These are phyloP conservation scores for Bruguiera parviflora DNA, from an alignment of 345 rosid genomes.

Conservation along the genomic window DNA sequence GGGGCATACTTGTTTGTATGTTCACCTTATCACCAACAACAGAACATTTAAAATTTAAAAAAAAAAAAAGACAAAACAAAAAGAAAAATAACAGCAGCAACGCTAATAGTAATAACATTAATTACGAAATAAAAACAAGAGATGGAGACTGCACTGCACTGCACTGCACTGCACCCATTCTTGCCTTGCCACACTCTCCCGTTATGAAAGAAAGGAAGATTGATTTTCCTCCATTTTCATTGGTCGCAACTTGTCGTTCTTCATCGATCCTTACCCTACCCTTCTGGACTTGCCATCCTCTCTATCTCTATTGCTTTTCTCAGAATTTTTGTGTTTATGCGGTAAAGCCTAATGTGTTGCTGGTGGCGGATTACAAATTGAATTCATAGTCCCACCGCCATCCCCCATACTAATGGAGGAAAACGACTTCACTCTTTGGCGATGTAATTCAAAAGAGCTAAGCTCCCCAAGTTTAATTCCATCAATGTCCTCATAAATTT, in stretches of 20 bases:
- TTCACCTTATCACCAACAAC: background rate
- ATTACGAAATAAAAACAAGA: background rate
- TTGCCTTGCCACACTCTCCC: too few species aligned
- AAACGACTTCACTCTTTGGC: slow-evolving; percentile 37
- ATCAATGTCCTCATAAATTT: background rate
- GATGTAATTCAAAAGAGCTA: background rate
- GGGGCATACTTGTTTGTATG: background rate
- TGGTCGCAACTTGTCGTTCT: slow-evolving; percentile 38
- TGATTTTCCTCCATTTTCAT: slow-evolving; percentile 21
- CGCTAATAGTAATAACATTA: background rate
- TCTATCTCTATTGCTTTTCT: background rate
- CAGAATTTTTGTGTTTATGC: too few species aligned
- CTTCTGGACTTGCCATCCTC: slow-evolving; percentile 9
- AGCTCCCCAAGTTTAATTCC: slow-evolving; percentile 4
- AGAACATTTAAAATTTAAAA: too few species aligned
- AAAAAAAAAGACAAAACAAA: too few species aligned
- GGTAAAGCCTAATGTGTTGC: slow-evolving; percentile 2
- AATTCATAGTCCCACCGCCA: slow-evolving; percentile 33
- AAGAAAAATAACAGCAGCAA: too few species aligned
- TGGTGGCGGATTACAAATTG: slow-evolving; percentile 25
- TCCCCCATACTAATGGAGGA: slow-evolving; percentile 44
- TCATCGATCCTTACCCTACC: background rate
- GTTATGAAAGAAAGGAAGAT: slow-evolving; percentile 1
- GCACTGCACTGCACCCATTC: background rate
- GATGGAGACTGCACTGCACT: background rate